Evolutionary conservation across 108 stramenopile genomes (phyloP), one percentile per base, ranked within the genome.

Genomic region (Skeletonema menzelii): DNA sequence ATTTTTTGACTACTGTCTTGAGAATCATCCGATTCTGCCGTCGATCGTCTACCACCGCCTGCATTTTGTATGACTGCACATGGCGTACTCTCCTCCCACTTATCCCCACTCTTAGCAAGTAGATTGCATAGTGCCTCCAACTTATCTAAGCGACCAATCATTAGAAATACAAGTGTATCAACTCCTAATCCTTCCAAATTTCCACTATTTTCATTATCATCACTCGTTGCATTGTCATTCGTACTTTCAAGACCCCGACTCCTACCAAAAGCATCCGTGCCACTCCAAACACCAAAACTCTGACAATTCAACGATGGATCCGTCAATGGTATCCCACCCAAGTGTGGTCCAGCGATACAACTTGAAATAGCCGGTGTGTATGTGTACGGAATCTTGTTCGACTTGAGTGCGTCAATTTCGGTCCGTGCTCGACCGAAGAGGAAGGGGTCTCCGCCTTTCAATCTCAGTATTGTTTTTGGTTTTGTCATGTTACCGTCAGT

Each of bases 81-180:
- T 1, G 68, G 68, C 12, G 79, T 80, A 56, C 75, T 27, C 0
- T 12, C 53, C 42, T 69, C 60, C 79, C 79, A 80, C 20, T 63
- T 64, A 28, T 59, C 59, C 5, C 24, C 30, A n/a, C 68, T 32
- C 37, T 40, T 27, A 22, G 57, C 63, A 32, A 80, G 74, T 19
- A 44, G 28, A 35, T 46, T 19, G 42, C 74, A 80, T 13, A 80
- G 56, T 37, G 68, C 69, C 5, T 76, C 75, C 49, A 80, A 61
- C 63, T 80, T 80, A 55, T 80, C 79, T 63, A 80, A 80, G 11
- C 75, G 15, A 12, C 79, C 79, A 38, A 80, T 80, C 79, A 80
- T 80, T 2, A 80, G 75, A 59, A 80, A 80, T 4, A 80, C 79
- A 26, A 76, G 69, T 1, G 68, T 68, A 64, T 80, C 79, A 42